A percentile compares a stretch with the other conserved stretches of the same genome.
Conservation (phyloP, 805 yeast species). For the Wickerhamomyces pijperi region DNA sequence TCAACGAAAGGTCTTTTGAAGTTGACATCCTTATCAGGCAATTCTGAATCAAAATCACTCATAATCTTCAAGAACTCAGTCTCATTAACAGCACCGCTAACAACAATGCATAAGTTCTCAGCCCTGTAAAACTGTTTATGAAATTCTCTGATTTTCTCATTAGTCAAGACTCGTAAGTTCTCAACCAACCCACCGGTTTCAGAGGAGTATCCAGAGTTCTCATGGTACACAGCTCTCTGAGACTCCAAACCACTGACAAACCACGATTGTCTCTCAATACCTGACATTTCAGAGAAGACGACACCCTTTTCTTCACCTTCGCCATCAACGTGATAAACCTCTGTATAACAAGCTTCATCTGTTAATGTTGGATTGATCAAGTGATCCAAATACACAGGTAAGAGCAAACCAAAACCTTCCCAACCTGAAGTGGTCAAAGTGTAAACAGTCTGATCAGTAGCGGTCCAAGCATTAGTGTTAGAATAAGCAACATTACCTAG, state of each 20-base stretch:
- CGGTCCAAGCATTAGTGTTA: conserved; percentile 94
- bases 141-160: conserved; percentile 64
- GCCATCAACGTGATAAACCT: conserved; percentile 91
- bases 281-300: conserved; percentile 96
- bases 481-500: conserved; percentile 79
- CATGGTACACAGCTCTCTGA: conserved; percentile 43
- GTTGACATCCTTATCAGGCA: conserved; percentile 27
- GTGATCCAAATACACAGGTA: conserved; percentile 89
- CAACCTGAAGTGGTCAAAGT: conserved; percentile 90
- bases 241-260: conserved; percentile 49
- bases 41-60: conserved; percentile 46
- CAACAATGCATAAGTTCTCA: conserved; percentile 70
- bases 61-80: conserved; percentile 53
- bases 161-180: conserved; percentile 62
- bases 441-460: conserved; percentile 90
- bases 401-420: conserved; percentile 77
- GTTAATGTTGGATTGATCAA: conserved; percentile 74
- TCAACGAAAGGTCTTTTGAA: conserved; percentile 73
- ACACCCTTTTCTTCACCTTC: conserved; percentile 90
- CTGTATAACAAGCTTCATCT: conserved; percentile 85
- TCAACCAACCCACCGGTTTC: conserved; percentile 89
- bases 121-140: conserved; percentile 69
- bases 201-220: conserved; percentile 71
- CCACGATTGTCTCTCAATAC: conserved; percentile 70
- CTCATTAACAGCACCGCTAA: conserved; percentile 81